Evolutionary conservation across 352 stramenopile species (phyloP).

Genomic region (Phytophthora sp.): DNA sequence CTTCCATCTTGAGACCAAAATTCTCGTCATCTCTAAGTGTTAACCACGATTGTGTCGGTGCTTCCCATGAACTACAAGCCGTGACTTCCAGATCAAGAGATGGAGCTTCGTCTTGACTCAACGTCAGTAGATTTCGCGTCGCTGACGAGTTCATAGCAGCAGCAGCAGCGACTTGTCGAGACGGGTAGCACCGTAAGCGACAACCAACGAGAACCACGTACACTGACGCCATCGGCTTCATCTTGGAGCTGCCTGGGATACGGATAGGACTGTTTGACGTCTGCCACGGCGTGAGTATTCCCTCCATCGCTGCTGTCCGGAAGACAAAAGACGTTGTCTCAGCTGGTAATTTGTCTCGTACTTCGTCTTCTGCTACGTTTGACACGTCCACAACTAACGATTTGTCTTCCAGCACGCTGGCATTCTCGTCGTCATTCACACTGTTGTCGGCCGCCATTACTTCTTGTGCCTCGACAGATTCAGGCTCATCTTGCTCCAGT

Average conservation of each 20-base stretch:
- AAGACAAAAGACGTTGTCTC: constrained; percentile 29
- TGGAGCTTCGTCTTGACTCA: constrained; percentile 15
- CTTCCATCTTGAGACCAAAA: constrained; percentile 49
- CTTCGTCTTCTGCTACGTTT: neutral
- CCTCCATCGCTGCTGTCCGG: constrained; percentile 56
- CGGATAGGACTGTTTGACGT: constrained; percentile 26
- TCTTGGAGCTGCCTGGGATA: constrained; percentile 28
- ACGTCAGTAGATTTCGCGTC: neutral
- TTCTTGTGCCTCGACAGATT: constrained; percentile 13
- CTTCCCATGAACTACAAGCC: constrained; percentile 53
- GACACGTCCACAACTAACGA: neutral
- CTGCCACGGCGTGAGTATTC: constrained; percentile 50
- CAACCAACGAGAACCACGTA: constrained; percentile 53
- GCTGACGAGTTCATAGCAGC: neutral
- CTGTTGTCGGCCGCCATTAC: neutral
- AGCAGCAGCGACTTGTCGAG: constrained; percentile 22
- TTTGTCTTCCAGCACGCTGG: constrained; percentile 30
- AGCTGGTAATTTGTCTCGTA: neutral
- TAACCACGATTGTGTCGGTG: constrained; percentile 27
- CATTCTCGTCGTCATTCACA: neutral
- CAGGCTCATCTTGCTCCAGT: constrained; percentile 41
- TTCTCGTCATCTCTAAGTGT: constrained; percentile 33
- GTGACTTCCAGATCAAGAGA: constrained; percentile 48
- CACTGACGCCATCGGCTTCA: constrained; percentile 24
- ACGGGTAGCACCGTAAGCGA: constrained; percentile 39